Evolutionary conservation across 768 basidiomycete genomes (phyloP), one percentile per base, ranked within the genome.

Genomic region (Hydnum rufescens): DNA sequence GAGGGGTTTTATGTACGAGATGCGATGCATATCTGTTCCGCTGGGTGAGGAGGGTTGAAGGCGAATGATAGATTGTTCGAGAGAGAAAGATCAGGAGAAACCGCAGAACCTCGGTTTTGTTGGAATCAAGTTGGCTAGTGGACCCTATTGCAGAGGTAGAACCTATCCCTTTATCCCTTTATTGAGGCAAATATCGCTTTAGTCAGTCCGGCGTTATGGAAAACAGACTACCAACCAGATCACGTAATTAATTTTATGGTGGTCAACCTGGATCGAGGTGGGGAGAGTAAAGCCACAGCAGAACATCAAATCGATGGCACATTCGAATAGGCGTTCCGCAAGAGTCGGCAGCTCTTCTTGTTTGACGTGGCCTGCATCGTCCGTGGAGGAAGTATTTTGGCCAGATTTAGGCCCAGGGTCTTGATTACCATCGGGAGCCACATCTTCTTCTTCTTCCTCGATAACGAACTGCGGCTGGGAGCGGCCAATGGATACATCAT

Each of bases 241-340:
- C 23, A 83, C 70, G 68, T 89, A 82, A 62, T 82, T 79, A 43
- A 89, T 79, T 62, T 85, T 82, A 63, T 85, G 76, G 58, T 81
- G 80, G 60, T 83, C 80, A 47, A 78, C 74, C 62, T 85, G 80
- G 43, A 82, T 68, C 63, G 75, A 76, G 28, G 72, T 73, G 5
- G 93, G 86, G 5, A 96, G 67, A 0, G 90, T 93, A 59, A 97
- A 95, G 8, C 87, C 89, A 58, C 87, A 92, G 62, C 88, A 89
- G 64, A 93, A 97, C 34, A 95, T 63, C 6, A 96, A 70, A 62
- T 97, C 92, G 53, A 87, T 75, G 5, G 87, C 68, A 54, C 79
- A 78, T 59, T 72, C 75, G 57, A 93, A 82, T 22, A 96, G 68
- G 56, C 75, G 72, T 60, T 92, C 87, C 0, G 78, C 83, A 3